Conservation (phyloP, 139 green algal genomes). For the Chlorella sorokiniana region DNA sequence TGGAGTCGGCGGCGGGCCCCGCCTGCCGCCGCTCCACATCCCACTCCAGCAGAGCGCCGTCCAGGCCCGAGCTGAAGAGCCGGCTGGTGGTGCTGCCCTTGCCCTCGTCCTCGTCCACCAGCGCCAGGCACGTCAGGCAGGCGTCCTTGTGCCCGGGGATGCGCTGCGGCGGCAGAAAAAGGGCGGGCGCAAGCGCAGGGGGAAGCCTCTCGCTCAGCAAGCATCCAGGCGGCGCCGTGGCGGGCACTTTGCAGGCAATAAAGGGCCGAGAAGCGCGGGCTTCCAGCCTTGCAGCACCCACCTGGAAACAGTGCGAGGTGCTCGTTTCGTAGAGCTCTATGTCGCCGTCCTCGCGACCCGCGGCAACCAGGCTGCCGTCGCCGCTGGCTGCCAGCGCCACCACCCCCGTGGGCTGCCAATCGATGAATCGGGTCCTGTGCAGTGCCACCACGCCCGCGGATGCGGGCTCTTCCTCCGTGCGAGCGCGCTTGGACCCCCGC, state of each 20-base stretch:
- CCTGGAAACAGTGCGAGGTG: slow-evolving; percentile 58
- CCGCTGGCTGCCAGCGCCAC: slow-evolving; percentile 69
- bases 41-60: slow-evolving; percentile 80
- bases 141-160: slow-evolving; percentile 64
- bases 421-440: slow-evolving; percentile 75
- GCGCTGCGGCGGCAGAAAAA: no score
- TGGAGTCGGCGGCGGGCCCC: slow-evolving; percentile 60
- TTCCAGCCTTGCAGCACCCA: slow-evolving; percentile 17
- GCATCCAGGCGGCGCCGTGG: no score
- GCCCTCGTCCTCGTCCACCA: slow-evolving; percentile 56
- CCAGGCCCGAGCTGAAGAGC: slow-evolving; percentile 76
- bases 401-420: slow-evolving; percentile 78
- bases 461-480: neutral
- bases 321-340: slow-evolving; percentile 86
- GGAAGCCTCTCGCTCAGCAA: neutral
- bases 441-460: slow-evolving; percentile 63
- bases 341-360: slow-evolving; percentile 78
- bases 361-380: slow-evolving; percentile 72
- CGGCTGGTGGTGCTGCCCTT: slow-evolving; percentile 29
- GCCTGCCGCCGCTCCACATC: slow-evolving; percentile 44
- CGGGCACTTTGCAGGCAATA: neutral
- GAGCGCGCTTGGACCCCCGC: neutral
- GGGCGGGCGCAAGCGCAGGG: neutral
- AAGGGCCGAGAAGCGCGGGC: no score
- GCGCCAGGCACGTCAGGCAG: slow-evolving; percentile 71